Conservation (phyloP, 169 alveolate genomes). For the Fabrea salina region DNA sequence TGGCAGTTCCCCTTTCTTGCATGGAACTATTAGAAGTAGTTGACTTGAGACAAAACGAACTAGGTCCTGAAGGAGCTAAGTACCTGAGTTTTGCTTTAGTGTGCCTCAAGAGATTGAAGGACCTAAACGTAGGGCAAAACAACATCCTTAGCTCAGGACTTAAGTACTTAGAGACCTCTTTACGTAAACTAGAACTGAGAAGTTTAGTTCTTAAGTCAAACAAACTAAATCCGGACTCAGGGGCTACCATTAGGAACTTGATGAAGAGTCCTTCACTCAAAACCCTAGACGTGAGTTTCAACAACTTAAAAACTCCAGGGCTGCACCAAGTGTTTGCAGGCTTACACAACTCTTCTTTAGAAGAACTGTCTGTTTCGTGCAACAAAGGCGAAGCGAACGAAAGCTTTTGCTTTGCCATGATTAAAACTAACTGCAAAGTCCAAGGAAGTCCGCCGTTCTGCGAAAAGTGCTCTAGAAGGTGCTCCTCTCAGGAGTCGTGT, state of each 20-base stretch:
- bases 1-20: neutral
- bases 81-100: neutral
- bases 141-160: neutral
- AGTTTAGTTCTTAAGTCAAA: neutral
- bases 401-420: no score
- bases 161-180: neutral
- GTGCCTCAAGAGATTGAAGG: neutral
- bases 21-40: neutral
- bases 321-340: no score
- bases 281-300: neutral
- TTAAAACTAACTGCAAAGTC: no score
- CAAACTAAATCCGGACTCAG: neutral
- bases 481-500: no score
- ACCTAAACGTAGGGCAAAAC: neutral
- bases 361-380: neutral
- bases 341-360: neutral
- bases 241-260: neutral
- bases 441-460: no score
- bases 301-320: neutral
- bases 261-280: neutral
- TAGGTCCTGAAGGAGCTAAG: neutral
- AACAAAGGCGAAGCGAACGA: neutral
- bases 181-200: neutral
- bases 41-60: neutral
- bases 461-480: no score